These are phyloP conservation scores for Aegilops sharonensis DNA, from an alignment of 176 grass and related monocot species.

Conservation along the genomic window DNA sequence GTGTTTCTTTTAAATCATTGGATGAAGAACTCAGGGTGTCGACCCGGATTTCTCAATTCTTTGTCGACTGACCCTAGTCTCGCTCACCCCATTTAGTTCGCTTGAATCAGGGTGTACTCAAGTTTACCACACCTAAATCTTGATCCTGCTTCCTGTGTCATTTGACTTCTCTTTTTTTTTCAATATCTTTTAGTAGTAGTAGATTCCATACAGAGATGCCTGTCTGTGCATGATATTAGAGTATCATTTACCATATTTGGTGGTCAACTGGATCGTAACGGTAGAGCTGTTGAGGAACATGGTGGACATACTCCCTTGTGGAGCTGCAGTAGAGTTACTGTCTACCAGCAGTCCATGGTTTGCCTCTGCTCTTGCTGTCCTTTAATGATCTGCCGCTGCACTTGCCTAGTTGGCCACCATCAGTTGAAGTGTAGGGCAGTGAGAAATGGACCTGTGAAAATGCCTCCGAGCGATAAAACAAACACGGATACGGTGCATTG, in stretches of 20 bases:
- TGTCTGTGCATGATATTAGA: not conserved
- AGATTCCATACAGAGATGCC: not conserved
- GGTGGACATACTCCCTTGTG: not conserved
- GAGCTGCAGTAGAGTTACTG: slow-evolving; percentile 11
- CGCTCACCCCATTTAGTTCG: not conserved
- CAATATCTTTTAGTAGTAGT: not conserved
- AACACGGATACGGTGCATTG: not conserved
- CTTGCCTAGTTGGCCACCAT: not conserved
- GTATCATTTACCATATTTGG: not conserved
- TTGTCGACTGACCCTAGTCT: not conserved
- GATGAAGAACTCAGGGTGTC: not conserved
- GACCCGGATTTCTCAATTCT: not conserved
- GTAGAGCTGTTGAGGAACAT: not conserved
- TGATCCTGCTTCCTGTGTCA: not conserved
- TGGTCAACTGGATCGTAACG: not conserved
- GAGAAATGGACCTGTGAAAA: not conserved
- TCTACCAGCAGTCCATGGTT: not conserved
- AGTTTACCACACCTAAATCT: not conserved
- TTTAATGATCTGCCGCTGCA: not conserved
- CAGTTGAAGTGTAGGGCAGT: not conserved
- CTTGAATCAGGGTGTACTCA: not conserved
- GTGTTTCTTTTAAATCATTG: not conserved
- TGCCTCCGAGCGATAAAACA: not conserved
- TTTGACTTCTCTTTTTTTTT: not conserved
- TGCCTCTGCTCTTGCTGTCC: not conserved